phyloP scores from a whole-genome alignment of 768 basidiomycete species.

The Pisolithus marmoratus region DNA sequence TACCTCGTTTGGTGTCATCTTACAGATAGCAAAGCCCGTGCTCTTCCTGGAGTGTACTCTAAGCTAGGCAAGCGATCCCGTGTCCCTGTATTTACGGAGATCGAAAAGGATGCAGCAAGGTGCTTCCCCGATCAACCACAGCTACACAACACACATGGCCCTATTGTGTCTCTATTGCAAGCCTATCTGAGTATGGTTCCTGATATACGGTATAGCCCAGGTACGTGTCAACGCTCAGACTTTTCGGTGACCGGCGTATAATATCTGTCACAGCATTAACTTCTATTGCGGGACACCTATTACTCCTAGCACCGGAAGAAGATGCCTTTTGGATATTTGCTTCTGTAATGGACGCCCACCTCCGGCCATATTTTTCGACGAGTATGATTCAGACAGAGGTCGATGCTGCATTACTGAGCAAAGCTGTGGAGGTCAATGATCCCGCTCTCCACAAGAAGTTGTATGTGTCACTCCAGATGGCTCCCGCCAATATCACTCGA shows the following conservation, averaged over 20 bases:
- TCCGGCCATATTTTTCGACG: constrained; percentile 71
- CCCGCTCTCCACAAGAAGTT: constrained; percentile 57
- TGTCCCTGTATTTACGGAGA: constrained; percentile 43
- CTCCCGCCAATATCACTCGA: constrained; percentile 50
- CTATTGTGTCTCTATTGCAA: constrained; percentile 54
- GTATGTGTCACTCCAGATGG: constrained; percentile 57
- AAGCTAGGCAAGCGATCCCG: constrained; percentile 53
- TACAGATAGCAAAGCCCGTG: constrained; percentile 68
- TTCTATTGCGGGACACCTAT: constrained; percentile 63
- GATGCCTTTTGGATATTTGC: constrained; percentile 91
- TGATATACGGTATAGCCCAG: constrained; percentile 63
- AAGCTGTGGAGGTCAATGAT: constrained; percentile 63
- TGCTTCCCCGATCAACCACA: constrained; percentile 57
- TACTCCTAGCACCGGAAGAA: constrained; percentile 76
- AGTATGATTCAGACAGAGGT: constrained; percentile 64
- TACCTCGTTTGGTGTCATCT: constrained; percentile 82
- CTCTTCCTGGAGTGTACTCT: constrained; percentile 62
- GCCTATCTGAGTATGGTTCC: constrained; percentile 85
- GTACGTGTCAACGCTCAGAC: constrained; percentile 31
- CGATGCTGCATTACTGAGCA: constrained; percentile 65
- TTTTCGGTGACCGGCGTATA: neutral
- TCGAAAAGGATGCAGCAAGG: constrained; percentile 52
- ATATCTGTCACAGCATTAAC: constrained; percentile 47
- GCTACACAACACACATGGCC: constrained; percentile 49
- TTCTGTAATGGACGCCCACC: constrained; percentile 77